A percentile compares a stretch with the other conserved stretches of the same genome.
phyloP scores from a whole-genome alignment of 169 alveolate genomes.

The Plasmodium chabaudi region DNA sequence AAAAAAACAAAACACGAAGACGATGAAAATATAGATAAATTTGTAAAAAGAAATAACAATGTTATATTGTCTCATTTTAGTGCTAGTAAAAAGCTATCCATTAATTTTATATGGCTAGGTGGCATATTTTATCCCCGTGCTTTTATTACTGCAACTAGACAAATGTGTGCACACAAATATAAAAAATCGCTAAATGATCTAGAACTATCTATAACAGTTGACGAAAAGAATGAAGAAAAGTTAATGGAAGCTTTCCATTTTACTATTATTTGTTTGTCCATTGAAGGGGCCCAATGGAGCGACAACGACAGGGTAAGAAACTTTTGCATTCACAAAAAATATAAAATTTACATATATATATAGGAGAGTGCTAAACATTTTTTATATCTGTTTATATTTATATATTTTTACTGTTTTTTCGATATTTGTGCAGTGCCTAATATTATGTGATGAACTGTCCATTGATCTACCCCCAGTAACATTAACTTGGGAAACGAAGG shows the following conservation, averaged over 20 bases:
- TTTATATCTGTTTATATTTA: not conserved
- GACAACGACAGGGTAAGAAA: conserved; percentile 37
- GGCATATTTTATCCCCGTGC: conserved; percentile 94
- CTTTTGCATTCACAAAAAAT: not conserved
- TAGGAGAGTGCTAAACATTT: not conserved
- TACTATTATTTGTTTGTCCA: conserved; percentile 86
- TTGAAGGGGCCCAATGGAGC: conserved; percentile 91
- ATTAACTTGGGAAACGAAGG: conserved; percentile 86
- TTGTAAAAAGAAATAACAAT: conserved; percentile 57
- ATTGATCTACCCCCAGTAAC: conserved; percentile 83
- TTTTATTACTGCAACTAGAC: conserved; percentile 92
- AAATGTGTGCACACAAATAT: conserved; percentile 86
- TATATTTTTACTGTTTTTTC: not conserved
- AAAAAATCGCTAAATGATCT: conserved; percentile 90
- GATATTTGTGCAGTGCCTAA: conserved; percentile 68
- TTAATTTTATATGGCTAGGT: conserved; percentile 89
- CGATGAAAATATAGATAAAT: conserved; percentile 21
- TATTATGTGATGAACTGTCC: conserved; percentile 83
- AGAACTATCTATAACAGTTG: conserved; percentile 82
- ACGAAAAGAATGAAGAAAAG: conserved; percentile 37
- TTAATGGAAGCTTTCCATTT: conserved; percentile 81
- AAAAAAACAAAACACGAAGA: not conserved
- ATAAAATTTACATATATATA: not conserved
- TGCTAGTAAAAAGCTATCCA: conserved; percentile 36
- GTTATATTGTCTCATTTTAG: conserved; percentile 66